Conservation (phyloP, 257 asterid genomes). For the Vinca minor region DNA sequence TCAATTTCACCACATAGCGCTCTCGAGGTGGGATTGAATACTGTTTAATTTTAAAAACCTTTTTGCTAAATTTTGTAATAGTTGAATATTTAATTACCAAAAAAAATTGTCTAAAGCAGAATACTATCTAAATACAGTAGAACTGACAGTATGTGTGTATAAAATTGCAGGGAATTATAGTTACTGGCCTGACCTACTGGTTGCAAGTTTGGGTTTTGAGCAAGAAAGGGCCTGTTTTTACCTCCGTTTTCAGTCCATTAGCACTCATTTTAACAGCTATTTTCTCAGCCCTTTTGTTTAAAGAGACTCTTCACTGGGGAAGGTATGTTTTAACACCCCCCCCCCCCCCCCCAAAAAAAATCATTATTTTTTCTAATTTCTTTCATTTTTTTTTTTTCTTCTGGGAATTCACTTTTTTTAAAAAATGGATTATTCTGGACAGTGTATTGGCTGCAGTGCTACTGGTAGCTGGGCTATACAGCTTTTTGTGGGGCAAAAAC, state of each 20-base stretch:
- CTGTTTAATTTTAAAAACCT: too few relatives aligned
- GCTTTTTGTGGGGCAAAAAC: constrained; percentile 54
- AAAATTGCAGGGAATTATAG: constrained; percentile 20
- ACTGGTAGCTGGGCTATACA: constrained; percentile 41
- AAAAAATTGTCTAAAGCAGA: too few relatives aligned
- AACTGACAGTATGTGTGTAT: too few relatives aligned
- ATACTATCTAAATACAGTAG: too few relatives aligned
- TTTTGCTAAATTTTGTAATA: too few relatives aligned
- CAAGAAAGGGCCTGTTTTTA: constrained; percentile 28
- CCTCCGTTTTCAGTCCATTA: constrained; percentile 24
- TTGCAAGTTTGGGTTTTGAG: constrained; percentile 27
- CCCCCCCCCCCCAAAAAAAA: not conserved
- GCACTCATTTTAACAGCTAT: constrained; percentile 24
- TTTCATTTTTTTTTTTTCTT: too few relatives aligned
- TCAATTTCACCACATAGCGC: too few relatives aligned
- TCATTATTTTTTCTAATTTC: not conserved
- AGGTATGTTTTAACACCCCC: constrained; percentile 15
- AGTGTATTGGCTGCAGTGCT: constrained; percentile 38
- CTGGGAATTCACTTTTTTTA: too few relatives aligned
- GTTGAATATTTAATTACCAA: too few relatives aligned
- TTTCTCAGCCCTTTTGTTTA: constrained; percentile 21
- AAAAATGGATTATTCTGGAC: too few relatives aligned
- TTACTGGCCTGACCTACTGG: constrained; percentile 20
- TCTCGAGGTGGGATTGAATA: too few relatives aligned
- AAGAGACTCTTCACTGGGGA: constrained; percentile 24